Percentiles rank a stretch among this genome's conserved stretches.
These are phyloP conservation scores for Aspergillus flavus DNA, from an alignment of 2,329 filamentous ascomycete species.

Conservation along the genomic window DNA sequence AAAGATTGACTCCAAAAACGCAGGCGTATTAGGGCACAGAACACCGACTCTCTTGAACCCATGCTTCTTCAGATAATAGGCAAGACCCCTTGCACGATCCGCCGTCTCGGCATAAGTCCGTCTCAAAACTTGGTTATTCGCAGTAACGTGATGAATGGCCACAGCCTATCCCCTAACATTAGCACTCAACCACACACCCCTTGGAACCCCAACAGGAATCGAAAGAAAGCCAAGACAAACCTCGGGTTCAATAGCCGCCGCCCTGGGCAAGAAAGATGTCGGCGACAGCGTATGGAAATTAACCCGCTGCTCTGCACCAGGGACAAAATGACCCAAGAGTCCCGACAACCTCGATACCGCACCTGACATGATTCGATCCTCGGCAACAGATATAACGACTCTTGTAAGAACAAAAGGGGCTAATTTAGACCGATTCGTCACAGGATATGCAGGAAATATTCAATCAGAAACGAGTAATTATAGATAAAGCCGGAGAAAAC, in stretches of 20 bases:
- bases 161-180: slow-evolving; percentile 54
- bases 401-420: not conserved
- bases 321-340: slow-evolving; percentile 33
- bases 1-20: slow-evolving; percentile 88
- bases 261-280: slow-evolving; percentile 82
- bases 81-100: slow-evolving; percentile 82
- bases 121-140: slow-evolving; percentile 72
- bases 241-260: slow-evolving; percentile 83
- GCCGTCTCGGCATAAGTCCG: slow-evolving; percentile 80
- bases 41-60: slow-evolving; percentile 78
- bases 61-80: slow-evolving; percentile 81
- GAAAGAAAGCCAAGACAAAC: slow-evolving; percentile 38
- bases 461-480: not conserved
- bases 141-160: slow-evolving; percentile 83
- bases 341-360: slow-evolving; percentile 32
- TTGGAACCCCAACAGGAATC: not conserved
- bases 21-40: slow-evolving; percentile 88
- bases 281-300: slow-evolving; percentile 70
- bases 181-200: not conserved
- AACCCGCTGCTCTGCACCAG: slow-evolving; percentile 35
- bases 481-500: not conserved
- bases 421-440: not conserved
- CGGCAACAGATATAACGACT: not conserved
- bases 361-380: slow-evolving; percentile 27
- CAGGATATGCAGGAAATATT: not conserved